Conservation (phyloP, 768 basidiomycete genomes). For the Hygrophorus russula region DNA sequence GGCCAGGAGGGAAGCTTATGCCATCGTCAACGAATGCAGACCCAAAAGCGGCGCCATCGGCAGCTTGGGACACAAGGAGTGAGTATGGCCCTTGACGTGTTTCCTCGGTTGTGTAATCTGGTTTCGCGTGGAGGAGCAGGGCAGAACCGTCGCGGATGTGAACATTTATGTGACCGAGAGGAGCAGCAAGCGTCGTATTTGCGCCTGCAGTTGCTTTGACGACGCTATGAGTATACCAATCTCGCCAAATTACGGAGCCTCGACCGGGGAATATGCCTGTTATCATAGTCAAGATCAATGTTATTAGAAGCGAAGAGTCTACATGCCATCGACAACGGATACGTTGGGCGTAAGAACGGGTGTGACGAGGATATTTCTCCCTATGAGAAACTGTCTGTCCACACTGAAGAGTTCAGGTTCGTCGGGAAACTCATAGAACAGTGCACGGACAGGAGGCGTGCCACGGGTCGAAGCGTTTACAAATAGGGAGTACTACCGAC, state of each 20-base stretch:
- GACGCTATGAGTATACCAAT: conserved; percentile 60
- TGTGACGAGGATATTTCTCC: conserved; percentile 60
- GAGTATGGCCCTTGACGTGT: conserved; percentile 52
- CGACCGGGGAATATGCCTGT: conserved; percentile 57
- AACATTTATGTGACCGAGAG: conserved; percentile 66
- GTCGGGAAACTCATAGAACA: conserved; percentile 72
- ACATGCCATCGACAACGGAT: conserved; percentile 49
- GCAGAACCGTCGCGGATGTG: conserved; percentile 63
- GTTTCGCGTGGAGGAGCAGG: conserved; percentile 48
- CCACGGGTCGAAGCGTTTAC: conserved; percentile 54
- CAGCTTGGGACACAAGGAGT: conserved; percentile 46
- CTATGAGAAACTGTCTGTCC: conserved; percentile 64
- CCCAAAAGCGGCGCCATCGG: conserved; percentile 41
- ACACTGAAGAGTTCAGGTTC: conserved; percentile 52
- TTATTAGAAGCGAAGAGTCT: neutral
- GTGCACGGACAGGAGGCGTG: conserved; percentile 61
- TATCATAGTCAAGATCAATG: neutral
- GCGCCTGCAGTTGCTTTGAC: conserved; percentile 30
- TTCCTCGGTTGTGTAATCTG: conserved; percentile 59
- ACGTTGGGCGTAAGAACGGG: conserved; percentile 64
- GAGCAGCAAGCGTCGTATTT: conserved; percentile 46
- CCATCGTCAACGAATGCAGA: conserved; percentile 65
- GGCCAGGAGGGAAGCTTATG: conserved; percentile 45
- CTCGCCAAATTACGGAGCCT: conserved; percentile 50
- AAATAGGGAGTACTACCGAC: conserved; percentile 54